A percentile compares a stretch with the other conserved stretches of the same genome.
Evolutionary conservation across 805 yeast species (phyloP).

Genomic region (Maudiozyma saulgeensis): DNA sequence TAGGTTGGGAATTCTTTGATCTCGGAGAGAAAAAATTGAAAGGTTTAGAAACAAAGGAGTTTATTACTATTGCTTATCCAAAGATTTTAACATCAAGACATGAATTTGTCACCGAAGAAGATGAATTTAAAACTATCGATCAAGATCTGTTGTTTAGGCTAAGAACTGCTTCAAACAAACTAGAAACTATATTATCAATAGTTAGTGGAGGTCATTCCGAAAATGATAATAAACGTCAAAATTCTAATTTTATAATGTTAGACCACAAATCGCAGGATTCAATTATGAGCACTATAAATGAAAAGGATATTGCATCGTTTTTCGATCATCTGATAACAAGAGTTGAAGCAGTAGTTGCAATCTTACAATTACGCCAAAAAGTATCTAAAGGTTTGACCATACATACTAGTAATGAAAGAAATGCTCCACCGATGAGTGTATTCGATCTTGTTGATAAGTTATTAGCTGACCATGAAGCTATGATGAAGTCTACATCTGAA

Average conservation of each 20-base stretch:
- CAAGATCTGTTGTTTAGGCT: conserved; percentile 40
- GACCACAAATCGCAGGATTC: conserved; percentile 16
- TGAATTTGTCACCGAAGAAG: conserved; percentile 33
- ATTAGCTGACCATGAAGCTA: conserved; percentile 6
- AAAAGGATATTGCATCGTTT: conserved; percentile 41
- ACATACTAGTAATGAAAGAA: conserved; percentile 8
- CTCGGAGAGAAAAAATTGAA: conserved; percentile 85
- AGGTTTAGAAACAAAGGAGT: conserved; percentile 90
- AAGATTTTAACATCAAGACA: conserved; percentile 50
- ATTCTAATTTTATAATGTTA: conserved; percentile 10
- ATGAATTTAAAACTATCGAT: conserved; percentile 22
- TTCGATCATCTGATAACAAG: conserved; percentile 61
- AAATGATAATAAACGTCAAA: not conserved
- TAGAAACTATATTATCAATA: conserved; percentile 49
- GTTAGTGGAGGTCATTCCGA: conserved; percentile 35
- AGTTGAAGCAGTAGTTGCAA: conserved; percentile 49
- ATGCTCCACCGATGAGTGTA: conserved; percentile 8
- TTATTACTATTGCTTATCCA: conserved; percentile 72
- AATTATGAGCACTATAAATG: conserved; percentile 18
- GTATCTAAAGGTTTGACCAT: conserved; percentile 14
- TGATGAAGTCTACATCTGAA: not conserved
- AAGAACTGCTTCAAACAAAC: conserved; percentile 43
- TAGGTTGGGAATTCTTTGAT: conserved; percentile 58
- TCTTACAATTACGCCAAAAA: conserved; percentile 36
- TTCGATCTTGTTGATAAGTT: conserved; percentile 24